Percentiles rank a stretch among this genome's conserved stretches.
phyloP scores from a whole-genome alignment of 2,329 filamentous ascomycete species.

The Zarea fungicola region DNA sequence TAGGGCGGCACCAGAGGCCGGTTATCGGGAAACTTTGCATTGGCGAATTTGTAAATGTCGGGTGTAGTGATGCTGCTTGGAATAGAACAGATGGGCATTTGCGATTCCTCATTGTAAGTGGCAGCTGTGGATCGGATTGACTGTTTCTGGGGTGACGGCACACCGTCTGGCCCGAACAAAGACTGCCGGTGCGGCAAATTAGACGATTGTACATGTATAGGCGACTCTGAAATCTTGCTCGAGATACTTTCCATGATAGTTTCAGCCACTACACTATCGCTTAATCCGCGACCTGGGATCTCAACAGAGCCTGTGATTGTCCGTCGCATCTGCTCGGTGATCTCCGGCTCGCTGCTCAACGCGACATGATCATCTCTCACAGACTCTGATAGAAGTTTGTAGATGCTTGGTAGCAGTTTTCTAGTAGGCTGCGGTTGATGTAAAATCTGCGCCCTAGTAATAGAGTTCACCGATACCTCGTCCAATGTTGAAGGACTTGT shows the following conservation, averaged over 20 bases:
- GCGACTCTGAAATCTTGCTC: neutral
- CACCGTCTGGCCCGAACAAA: neutral
- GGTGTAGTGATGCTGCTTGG: slow-evolving; percentile 2
- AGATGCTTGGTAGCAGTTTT: slow-evolving; percentile 1
- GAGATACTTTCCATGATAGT: neutral
- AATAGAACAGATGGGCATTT: neutral
- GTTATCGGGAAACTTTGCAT: neutral
- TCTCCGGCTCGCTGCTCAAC: neutral
- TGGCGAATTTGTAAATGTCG: neutral
- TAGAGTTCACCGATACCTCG: neutral
- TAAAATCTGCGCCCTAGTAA: neutral
- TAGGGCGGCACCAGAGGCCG: neutral
- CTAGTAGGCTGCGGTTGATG: slow-evolving; percentile 9
- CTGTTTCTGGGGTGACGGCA: neutral
- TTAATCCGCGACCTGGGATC: neutral
- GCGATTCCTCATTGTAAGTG: neutral
- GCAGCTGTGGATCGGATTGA: neutral
- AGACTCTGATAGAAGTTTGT: neutral
- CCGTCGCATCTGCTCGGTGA: too few species aligned
- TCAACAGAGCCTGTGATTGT: neutral
- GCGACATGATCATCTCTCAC: neutral
- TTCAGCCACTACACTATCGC: neutral
- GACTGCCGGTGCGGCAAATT: neutral
- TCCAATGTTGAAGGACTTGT: slow-evolving; percentile 4
- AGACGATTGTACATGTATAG: neutral